These are phyloP conservation scores for Trichoderma oligosporum DNA, from an alignment of 2,329 filamentous ascomycete species.

Conservation along the genomic window DNA sequence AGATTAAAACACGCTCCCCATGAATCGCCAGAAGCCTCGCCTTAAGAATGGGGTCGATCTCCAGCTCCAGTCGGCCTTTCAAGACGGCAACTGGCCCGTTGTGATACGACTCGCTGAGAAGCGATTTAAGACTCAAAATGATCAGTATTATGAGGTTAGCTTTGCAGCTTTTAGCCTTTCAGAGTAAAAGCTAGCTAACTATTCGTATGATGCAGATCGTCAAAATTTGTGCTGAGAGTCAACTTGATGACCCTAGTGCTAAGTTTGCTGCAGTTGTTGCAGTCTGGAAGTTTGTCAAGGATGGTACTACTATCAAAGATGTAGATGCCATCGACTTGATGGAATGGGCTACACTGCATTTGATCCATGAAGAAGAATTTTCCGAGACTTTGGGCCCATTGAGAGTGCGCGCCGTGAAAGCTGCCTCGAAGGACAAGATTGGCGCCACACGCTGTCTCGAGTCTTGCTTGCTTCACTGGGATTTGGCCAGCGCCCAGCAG, in stretches of 20 bases:
- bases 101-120: constrained; percentile 52
- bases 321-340: constrained; percentile 51
- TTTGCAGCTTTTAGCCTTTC: not conserved
- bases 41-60: constrained; percentile 51
- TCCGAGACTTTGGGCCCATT: constrained; percentile 48
- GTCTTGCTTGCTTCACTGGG: constrained; percentile 52
- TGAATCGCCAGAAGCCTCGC: constrained; percentile 35
- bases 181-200: not conserved
- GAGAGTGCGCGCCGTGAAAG: constrained; percentile 50
- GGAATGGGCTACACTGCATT: constrained; percentile 49
- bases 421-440: constrained; percentile 45
- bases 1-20: constrained; percentile 23
- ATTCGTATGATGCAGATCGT: constrained; percentile 41
- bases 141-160: constrained; percentile 54
- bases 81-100: constrained; percentile 50
- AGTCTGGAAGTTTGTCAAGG: constrained; percentile 45
- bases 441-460: constrained; percentile 45
- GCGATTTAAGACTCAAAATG: constrained; percentile 46
- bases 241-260: constrained; percentile 47
- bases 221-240: constrained; percentile 49
- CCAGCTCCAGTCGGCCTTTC: constrained; percentile 53
- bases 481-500: constrained; percentile 55
- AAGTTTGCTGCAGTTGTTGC: constrained; percentile 43
- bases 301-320: constrained; percentile 46
- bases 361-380: constrained; percentile 41